Percentiles rank a stretch among this genome's conserved stretches.
Conservation (phyloP, 306 rosid genomes). For the Purshia tridentata region DNA sequence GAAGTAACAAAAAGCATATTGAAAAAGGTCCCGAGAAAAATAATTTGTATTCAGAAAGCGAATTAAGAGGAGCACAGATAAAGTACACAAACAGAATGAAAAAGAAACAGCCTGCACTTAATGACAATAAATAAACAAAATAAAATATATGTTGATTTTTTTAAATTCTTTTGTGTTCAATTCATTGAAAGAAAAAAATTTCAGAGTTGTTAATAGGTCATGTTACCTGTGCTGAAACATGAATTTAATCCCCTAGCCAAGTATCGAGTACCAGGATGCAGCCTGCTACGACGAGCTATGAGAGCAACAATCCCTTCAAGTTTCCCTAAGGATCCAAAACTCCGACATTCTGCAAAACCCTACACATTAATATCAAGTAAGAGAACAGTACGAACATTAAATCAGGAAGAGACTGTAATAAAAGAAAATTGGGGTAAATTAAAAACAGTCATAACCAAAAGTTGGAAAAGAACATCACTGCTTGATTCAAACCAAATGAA, state of each 20-base stretch:
- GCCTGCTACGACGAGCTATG: slow-evolving; percentile 92
- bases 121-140: background rate
- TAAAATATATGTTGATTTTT: background rate
- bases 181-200: background rate
- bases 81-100: background rate
- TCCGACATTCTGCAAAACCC: slow-evolving; percentile 98
- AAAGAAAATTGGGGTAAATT: background rate
- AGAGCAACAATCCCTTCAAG: slow-evolving; percentile 84
- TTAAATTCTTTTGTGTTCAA: background rate
- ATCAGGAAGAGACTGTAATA: background rate
- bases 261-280: slow-evolving; percentile 98
- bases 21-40: too few species aligned
- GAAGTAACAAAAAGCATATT: too few species aligned
- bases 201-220: slow-evolving; percentile 20
- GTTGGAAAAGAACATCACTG: background rate
- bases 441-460: background rate
- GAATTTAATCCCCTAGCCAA: slow-evolving; percentile 97
- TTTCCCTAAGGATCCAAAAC: slow-evolving; percentile 91
- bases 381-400: slow-evolving; percentile 33
- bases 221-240: slow-evolving; percentile 88
- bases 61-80: background rate
- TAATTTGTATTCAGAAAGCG: background rate
- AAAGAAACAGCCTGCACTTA: background rate
- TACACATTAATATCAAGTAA: slow-evolving; percentile 69
- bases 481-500: too few species aligned